A percentile compares a stretch with the other conserved stretches of the same genome.
phyloP scores from a whole-genome alignment of 2,329 filamentous ascomycete genomes.

The Rutstroemia sp. region DNA sequence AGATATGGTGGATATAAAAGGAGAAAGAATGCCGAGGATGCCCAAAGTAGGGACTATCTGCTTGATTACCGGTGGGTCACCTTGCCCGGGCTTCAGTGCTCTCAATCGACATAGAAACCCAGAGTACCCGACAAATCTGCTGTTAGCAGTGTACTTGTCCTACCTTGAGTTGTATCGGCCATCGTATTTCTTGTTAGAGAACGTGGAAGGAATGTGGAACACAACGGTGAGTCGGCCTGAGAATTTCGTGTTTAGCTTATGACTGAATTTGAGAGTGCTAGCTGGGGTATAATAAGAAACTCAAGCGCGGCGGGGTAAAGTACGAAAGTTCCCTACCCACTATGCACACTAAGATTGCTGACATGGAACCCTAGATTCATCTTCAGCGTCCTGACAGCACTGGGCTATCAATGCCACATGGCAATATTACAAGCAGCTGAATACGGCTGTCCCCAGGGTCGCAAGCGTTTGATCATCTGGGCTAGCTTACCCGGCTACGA shows the following conservation, averaged over 20 bases:
- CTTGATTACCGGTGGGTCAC: slow-evolving; percentile 11
- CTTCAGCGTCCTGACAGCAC: slow-evolving; percentile 12
- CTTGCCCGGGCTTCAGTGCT: slow-evolving; percentile 15
- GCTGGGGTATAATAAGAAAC: not conserved
- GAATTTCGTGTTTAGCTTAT: not conserved
- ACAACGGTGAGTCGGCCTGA: slow-evolving; percentile 4
- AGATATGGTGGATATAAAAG: not conserved
- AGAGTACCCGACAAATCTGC: slow-evolving; percentile 17
- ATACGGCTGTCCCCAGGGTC: slow-evolving; percentile 12
- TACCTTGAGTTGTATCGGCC: slow-evolving; percentile 22
- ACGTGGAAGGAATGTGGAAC: slow-evolving; percentile 14
- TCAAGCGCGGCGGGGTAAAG: slow-evolving; percentile 6
- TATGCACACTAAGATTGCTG: not conserved
- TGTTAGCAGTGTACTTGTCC: slow-evolving; percentile 15
- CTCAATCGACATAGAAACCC: slow-evolving; percentile 11
- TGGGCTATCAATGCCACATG: slow-evolving; percentile 20
- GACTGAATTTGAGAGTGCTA: slow-evolving; percentile 1
- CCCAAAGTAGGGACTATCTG: slow-evolving; percentile 13
- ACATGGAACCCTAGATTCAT: slow-evolving; percentile 13
- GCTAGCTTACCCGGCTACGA: slow-evolving; percentile 9
- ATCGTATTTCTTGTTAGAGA: slow-evolving; percentile 22
- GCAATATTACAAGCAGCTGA: slow-evolving; percentile 14
- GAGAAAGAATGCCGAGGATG: slow-evolving; percentile 3
- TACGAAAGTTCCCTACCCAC: slow-evolving; percentile 9
- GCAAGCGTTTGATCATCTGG: slow-evolving; percentile 17